Evolutionary conservation across 140 eudicot genomes (phyloP), one percentile per base, ranked within the genome.

Genomic region (Senecio squalidus): DNA sequence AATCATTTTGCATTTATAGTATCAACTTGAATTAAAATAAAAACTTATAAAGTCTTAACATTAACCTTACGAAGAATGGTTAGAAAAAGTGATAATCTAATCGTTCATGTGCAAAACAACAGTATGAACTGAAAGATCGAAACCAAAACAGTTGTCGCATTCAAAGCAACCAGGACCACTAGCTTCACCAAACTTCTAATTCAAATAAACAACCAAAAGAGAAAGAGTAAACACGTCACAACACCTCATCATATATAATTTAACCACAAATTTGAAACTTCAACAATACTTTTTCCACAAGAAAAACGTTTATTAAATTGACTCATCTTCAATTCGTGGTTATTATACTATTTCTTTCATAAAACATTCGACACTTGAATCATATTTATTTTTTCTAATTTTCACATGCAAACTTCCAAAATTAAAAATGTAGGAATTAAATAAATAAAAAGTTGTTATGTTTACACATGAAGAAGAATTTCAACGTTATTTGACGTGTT

Each of bases 231-330:
- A 51, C 58, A 51, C 57, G 34, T 25, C 57, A 50, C 24, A 1
- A 24, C 57, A 58, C 49, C 64, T 22, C 50, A 14, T 22, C 50
- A 58, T 40, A 36, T 58, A 54, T 4, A 40, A 40, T 21, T 3
- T 18, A 31, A 6, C 7, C 25, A n/a, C 30, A 29, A 58, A 36
- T 22, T 58, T 23, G 48, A 58, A 22, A 36, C 36, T 11, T n/a
- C 31, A 15, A 22, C 30, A n/a, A 24, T 58, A 5, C 4, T 58
- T 4, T 5, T 9, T 11, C 13, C 0, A 47, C 10, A 23, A 23
- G 11, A 3, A 38, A 58, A 39, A 58, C 50, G 51, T 24, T 14
- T 38, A 39, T 14, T 24, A 13, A 14, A 58, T 58, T n/a, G n/a
- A n/a, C n/a, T n/a, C n/a, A n/a, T n/a, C n/a, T n/a, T n/a, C n/a